phyloP scores from a whole-genome alignment of 1,284 basidiomycete species.

The Irpex sp. region DNA sequence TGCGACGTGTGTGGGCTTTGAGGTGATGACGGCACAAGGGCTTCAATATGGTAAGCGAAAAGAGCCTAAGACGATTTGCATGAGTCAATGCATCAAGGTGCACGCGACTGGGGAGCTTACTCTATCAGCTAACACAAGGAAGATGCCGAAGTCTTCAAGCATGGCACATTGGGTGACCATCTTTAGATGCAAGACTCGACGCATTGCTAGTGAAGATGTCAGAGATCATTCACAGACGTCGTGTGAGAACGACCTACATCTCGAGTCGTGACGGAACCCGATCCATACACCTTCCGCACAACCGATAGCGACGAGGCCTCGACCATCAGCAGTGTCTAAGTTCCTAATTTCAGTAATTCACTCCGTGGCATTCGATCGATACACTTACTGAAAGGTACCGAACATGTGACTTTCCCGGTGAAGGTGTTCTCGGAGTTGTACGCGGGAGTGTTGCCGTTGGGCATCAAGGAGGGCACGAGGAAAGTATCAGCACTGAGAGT shows the following conservation, averaged over 20 bases:
- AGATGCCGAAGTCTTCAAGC: slow-evolving; percentile 92
- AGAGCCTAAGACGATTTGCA: slow-evolving; percentile 42
- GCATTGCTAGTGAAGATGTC: slow-evolving; percentile 53
- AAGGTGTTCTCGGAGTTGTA: slow-evolving; percentile 72
- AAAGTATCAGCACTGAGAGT: slow-evolving; percentile 85
- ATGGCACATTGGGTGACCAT: slow-evolving; percentile 93
- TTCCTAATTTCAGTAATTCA: background rate
- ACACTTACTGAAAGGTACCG: slow-evolving; percentile 84
- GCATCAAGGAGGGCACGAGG: slow-evolving; percentile 59
- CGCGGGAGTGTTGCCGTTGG: slow-evolving; percentile 35
- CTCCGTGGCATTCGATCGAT: background rate
- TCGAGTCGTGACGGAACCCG: slow-evolving; percentile 84
- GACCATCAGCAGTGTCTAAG: slow-evolving; percentile 72
- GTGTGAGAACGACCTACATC: slow-evolving; percentile 47
- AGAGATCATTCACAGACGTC: slow-evolving; percentile 1
- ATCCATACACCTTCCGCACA: slow-evolving; percentile 98
- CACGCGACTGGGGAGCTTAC: slow-evolving; percentile 33
- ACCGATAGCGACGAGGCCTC: slow-evolving; percentile 86
- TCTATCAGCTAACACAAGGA: slow-evolving; percentile 92
- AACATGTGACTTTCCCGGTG: slow-evolving; percentile 91
- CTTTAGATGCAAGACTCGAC: slow-evolving; percentile 87
- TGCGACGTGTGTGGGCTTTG: slow-evolving; percentile 59
- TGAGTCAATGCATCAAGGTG: background rate
- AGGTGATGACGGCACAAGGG: slow-evolving; percentile 85
- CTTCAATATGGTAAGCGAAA: slow-evolving; percentile 93